These are phyloP conservation scores for Mucuna pruriens DNA, from an alignment of 306 rosid species.

Conservation along the genomic window DNA sequence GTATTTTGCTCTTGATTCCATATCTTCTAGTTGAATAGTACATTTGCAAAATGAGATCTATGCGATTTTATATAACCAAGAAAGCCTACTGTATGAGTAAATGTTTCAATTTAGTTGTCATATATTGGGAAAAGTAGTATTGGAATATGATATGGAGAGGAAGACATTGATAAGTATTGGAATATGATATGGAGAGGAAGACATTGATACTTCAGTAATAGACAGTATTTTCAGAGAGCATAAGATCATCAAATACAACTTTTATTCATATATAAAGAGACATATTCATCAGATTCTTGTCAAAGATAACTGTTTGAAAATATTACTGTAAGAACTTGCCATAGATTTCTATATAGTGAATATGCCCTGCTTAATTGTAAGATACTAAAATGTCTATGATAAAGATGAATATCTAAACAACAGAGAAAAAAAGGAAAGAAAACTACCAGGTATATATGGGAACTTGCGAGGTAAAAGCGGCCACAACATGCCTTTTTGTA, in stretches of 20 bases:
- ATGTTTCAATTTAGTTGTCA: not conserved
- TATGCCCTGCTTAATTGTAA: not conserved
- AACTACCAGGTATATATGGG: slow-evolving; percentile 73
- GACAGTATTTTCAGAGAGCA: not conserved
- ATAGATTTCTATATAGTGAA: not conserved
- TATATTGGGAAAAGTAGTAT: not conserved
- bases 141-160: not conserved
- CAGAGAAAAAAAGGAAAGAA: slow-evolving; percentile 17
- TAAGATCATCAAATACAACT: not conserved
- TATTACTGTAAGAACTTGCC: not conserved
- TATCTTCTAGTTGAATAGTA: not conserved
- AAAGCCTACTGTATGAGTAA: not conserved
- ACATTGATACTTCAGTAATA: not conserved
- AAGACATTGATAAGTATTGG: not conserved
- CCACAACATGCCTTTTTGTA: slow-evolving; percentile 69
- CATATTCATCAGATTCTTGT: not conserved
- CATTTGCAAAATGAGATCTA: not conserved
- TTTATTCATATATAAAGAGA: not conserved
- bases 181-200: not conserved
- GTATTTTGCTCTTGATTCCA: not conserved
- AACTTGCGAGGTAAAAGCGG: slow-evolving; percentile 69
- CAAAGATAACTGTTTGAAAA: slow-evolving; percentile 4
- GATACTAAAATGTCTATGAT: not conserved
- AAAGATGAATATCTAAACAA: not conserved
- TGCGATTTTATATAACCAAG: not conserved